Percentiles rank a stretch among this genome's conserved stretches.
These are phyloP conservation scores for Musa itinerans DNA, from an alignment of 176 grass and related monocot genomes.

Conservation along the genomic window DNA sequence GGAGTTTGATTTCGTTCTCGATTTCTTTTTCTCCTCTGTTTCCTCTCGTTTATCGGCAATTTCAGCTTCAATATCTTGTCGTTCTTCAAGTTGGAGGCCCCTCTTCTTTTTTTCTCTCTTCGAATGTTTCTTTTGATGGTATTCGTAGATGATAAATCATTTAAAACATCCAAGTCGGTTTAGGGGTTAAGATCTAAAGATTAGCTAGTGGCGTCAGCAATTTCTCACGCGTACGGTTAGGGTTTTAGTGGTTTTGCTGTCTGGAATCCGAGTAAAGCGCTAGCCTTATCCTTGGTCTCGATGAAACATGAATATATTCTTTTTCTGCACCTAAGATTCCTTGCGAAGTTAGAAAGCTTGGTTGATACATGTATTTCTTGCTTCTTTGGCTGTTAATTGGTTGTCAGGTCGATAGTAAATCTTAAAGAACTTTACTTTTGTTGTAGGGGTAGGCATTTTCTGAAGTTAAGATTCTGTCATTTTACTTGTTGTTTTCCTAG, in stretches of 20 bases:
- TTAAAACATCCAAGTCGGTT: neutral
- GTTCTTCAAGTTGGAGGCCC: neutral
- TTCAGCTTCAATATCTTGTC: neutral
- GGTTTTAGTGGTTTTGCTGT: neutral
- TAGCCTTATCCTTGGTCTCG: too few relatives aligned
- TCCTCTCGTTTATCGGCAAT: neutral
- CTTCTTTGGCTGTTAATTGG: too few relatives aligned
- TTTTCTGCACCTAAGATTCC: too few relatives aligned
- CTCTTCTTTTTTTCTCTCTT: neutral
- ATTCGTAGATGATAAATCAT: neutral
- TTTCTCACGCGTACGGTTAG: neutral
- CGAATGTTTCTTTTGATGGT: neutral
- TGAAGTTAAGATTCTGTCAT: too few relatives aligned
- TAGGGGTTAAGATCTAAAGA: neutral
- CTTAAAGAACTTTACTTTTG: too few relatives aligned
- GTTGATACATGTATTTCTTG: too few relatives aligned
- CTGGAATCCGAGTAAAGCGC: too few relatives aligned
- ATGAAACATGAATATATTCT: too few relatives aligned
- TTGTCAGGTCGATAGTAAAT: too few relatives aligned
- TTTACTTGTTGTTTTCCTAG: too few relatives aligned
- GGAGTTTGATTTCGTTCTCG: neutral
- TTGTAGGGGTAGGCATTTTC: too few relatives aligned
- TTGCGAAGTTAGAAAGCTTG: too few relatives aligned
- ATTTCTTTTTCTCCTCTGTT: neutral
- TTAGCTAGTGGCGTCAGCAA: neutral